Conservation (phyloP, 1,284 basidiomycete species). For the Ustilago lituana region DNA sequence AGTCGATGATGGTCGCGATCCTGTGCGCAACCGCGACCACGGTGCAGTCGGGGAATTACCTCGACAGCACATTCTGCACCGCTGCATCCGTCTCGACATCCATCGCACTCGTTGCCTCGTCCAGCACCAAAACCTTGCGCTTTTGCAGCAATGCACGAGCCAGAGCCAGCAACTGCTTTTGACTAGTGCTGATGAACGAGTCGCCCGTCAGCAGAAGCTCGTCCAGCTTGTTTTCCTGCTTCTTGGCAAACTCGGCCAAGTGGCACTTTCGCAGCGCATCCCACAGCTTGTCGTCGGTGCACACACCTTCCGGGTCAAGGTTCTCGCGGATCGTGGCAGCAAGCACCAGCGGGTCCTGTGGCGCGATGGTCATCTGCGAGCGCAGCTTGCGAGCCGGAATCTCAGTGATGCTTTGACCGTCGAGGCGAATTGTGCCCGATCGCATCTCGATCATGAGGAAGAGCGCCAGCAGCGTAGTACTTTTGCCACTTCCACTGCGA, state of each 20-base stretch:
- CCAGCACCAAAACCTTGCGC: slow-evolving; percentile 71
- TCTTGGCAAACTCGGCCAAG: slow-evolving; percentile 53
- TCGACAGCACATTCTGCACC: slow-evolving; percentile 75
- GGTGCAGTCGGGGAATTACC: slow-evolving; percentile 50
- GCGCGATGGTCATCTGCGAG: slow-evolving; percentile 52
- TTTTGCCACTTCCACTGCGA: slow-evolving; percentile 52
- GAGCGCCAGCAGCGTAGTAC: slow-evolving; percentile 53
- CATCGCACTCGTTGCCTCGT: slow-evolving; percentile 68
- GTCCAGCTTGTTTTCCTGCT: slow-evolving; percentile 49
- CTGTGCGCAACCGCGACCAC: slow-evolving; percentile 72
- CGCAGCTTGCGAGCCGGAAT: slow-evolving; percentile 33
- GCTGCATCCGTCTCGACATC: slow-evolving; percentile 45
- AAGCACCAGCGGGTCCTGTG: slow-evolving; percentile 62
- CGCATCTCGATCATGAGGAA: slow-evolving; percentile 53
- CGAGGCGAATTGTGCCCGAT: slow-evolving; percentile 48
- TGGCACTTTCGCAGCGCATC: slow-evolving; percentile 54
- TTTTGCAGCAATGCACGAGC: slow-evolving; percentile 72
- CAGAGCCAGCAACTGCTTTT: slow-evolving; percentile 68
- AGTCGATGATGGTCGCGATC: slow-evolving; percentile 78
- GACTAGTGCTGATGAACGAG: slow-evolving; percentile 41
- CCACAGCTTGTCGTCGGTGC: slow-evolving; percentile 61
- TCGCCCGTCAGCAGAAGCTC: slow-evolving; percentile 31
- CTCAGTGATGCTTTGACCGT: slow-evolving; percentile 29
- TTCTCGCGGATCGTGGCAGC: slow-evolving; percentile 62
- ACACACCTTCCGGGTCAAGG: slow-evolving; percentile 51